Base-by-base conservation (phyloP, 2,329 filamentous ascomycete genomes). In the Aspergillus versicolor region DNA sequence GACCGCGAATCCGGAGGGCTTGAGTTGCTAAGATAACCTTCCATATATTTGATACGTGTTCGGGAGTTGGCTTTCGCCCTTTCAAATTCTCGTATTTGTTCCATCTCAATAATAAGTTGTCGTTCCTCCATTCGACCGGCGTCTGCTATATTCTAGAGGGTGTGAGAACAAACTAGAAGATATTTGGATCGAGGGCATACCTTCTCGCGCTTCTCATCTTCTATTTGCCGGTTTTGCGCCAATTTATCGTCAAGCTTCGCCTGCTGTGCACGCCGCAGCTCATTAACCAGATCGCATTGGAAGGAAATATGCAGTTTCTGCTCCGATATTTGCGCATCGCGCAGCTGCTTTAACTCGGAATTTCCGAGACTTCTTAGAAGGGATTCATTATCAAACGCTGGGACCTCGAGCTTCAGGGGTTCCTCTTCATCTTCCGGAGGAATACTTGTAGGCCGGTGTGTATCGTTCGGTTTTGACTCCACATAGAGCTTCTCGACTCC, bases 21-120 rank as follows among this genome's bases (percentile, higher is more conserved):
- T 3, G 72, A 67, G 48, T 71, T 77, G 54, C 66, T 72, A 54
- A 77, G 75, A 63, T 78, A 79, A 21, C 74, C 75, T 64, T 79
- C 77, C 77, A 79, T 79, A 50, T 79, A 72, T 52, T 76, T 77
- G 49, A 79, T 77, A 49, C 77, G 74, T 9, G 73, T 76, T 32
- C 73, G 69, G 7, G 75, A 74, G 42, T 76, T 73, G 54, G 71
- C 63, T 58, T 79, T 79, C 11, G 74, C 74, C 7, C 71, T 67
- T 42, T 79, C 73, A 47, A 79, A 76, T 30, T 79, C 77, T 21
- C 75, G 73, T 37, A 73, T 67, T 55, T 78, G 73, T 41, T 79
- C 74, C 46, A 79, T 72, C 63, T 79, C 77, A 0, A 75, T 69
- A 3, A 73, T 70, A 0, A 79, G 69, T 53, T 79, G 77, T 12